phyloP scores from a whole-genome alignment of 2,329 filamentous ascomycete genomes.

The Colletotrichum melonis region DNA sequence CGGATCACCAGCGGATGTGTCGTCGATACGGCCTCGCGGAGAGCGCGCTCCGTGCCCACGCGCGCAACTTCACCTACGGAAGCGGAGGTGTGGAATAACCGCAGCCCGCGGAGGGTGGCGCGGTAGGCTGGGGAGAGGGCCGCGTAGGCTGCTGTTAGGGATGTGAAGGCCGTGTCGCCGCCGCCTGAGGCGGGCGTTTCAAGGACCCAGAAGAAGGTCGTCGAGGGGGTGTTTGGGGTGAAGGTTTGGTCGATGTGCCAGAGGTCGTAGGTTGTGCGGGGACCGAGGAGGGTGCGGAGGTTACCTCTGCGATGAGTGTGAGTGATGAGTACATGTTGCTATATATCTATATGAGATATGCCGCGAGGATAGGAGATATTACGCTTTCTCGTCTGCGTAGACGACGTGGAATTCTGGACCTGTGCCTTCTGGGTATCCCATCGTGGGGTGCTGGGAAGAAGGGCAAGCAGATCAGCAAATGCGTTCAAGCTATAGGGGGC shows the following conservation, averaged over 20 bases:
- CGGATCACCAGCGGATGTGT: conserved; percentile 44
- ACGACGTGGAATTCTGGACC: conserved; percentile 47
- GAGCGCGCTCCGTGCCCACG: conserved; percentile 42
- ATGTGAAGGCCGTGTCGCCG: conserved; percentile 46
- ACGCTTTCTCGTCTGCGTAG: conserved; percentile 46
- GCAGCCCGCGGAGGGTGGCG: conserved; percentile 12
- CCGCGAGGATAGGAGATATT: neutral
- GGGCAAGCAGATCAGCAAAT: neutral
- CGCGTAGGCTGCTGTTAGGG: conserved; percentile 44
- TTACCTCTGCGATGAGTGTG: conserved; percentile 38
- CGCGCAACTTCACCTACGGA: conserved; percentile 44
- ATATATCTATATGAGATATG: neutral
- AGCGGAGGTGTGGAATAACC: conserved; percentile 39
- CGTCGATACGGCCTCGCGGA: conserved; percentile 43
- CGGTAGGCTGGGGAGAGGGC: conserved; percentile 43
- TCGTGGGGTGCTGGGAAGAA: conserved; percentile 41
- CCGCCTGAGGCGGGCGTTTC: conserved; percentile 40
- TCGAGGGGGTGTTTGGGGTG: conserved; percentile 45
- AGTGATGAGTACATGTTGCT: no score
- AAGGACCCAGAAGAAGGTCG: conserved; percentile 48
- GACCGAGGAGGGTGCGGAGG: conserved; percentile 42
- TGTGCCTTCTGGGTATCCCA: conserved; percentile 45
- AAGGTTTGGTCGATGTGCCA: conserved; percentile 49
- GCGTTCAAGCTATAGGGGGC: no score
- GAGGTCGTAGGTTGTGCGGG: conserved; percentile 43